Percentiles rank a stretch among this genome's conserved stretches.
phyloP scores from a whole-genome alignment of 2,329 filamentous ascomycete species.

The Sporothrix brasiliensis region DNA sequence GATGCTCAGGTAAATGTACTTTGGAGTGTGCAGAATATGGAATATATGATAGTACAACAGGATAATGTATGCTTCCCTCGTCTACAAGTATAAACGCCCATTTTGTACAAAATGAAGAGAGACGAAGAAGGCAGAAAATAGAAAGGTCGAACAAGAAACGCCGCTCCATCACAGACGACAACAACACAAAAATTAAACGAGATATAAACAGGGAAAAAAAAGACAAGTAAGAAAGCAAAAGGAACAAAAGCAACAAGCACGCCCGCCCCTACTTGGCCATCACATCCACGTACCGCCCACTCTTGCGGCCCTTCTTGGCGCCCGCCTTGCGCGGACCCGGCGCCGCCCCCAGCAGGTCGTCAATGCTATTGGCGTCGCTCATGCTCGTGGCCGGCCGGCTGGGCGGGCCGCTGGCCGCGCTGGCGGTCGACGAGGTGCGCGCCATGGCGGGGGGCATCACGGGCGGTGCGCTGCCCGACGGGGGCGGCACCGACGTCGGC shows the following conservation, averaged over 20 bases:
- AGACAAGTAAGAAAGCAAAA: background rate
- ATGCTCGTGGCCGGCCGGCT: constrained; percentile 76
- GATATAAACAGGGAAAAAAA: background rate
- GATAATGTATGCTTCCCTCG: constrained; percentile 11
- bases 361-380: constrained; percentile 91
- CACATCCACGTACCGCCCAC: constrained; percentile 90
- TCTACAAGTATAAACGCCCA: constrained; percentile 12
- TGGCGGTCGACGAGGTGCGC: constrained; percentile 54
- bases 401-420: constrained; percentile 54
- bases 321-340: constrained; percentile 68
- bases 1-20: background rate
- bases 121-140: background rate
- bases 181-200: constrained; percentile 3
- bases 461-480: constrained; percentile 39
- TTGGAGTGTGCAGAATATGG: constrained; percentile 1
- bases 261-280: constrained; percentile 67
- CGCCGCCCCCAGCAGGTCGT: constrained; percentile 79
- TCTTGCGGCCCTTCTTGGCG: constrained; percentile 74
- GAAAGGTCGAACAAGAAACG: background rate
- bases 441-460: constrained; percentile 35
- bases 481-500: background rate
- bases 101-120: constrained; percentile 17
- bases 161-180: background rate
- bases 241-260: background rate
- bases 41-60: constrained; percentile 17